Evolutionary conservation across 495 filamentous ascomycete genomes (phyloP), one percentile per base, ranked within the genome.

Genomic region (Daldinia loculata): DNA sequence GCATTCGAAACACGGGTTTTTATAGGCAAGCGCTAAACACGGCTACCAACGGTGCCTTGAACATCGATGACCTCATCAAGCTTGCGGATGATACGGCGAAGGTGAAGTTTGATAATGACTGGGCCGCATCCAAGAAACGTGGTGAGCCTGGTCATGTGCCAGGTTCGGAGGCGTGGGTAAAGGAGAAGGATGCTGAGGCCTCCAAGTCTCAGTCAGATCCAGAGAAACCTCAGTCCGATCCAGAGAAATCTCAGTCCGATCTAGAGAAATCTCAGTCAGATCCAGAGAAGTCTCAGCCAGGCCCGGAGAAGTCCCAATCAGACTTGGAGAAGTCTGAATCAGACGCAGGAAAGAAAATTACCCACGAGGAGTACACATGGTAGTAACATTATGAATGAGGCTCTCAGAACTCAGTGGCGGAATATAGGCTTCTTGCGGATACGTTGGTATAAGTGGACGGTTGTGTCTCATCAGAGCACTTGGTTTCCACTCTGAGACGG

Each of bases 11-110:
- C n/a, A 63, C 58, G 11, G 22, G 67, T 3, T 51, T 57, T 22
- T 75, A 71, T 39, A 63, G 71, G 8, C 38, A 55, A 15, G 71
- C 71, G n/a, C 24, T 80, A 12, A 51, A 66, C 29, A 59, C 64
- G 67, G 57, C 72, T 6, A 77, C 71, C 29, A 61, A 67, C 6
- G 78, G 78, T 22, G 69, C 75, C 9, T 50, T 76, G n/a, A 72
- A 73, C n/a, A 64, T 75, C 15, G 58, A 68, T 38, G 67, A n/a
- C n/a, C 48, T 64, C 17, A 60, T 76, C 63, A 32, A 39, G 3
- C 30, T 62, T 22, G 26, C 36, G 8, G 74, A 79, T 43, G 62
- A 71, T 26, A 78, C 69, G 12, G 59, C 70, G 8, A 71, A 71
- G 48, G 75, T 80, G 26, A 63, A 51, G 6, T 59, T 77, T 5